phyloP scores from a whole-genome alignment of 345 rosid species.

The Physaria fendleri region DNA sequence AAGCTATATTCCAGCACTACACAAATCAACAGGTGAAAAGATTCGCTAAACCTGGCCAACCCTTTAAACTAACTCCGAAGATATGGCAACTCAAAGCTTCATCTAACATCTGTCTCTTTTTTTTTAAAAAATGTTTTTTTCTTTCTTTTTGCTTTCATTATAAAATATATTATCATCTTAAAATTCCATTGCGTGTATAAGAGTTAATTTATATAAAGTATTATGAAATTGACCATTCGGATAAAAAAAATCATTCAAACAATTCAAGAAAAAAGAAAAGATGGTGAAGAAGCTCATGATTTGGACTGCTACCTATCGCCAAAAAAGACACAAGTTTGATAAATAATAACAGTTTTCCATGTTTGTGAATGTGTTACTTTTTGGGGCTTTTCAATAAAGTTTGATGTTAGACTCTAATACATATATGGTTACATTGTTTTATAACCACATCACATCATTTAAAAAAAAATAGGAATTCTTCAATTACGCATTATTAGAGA shows the following conservation, averaged over 20 bases:
- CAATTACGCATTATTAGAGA: constrained; percentile 6
- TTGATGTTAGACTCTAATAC: constrained; percentile 29
- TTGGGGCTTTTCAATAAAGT: constrained; percentile 27
- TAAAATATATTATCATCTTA: neutral
- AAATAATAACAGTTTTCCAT: constrained; percentile 18
- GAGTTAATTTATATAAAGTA: neutral
- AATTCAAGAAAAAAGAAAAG: neutral
- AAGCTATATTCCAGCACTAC: constrained; percentile 2
- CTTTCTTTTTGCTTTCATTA: neutral
- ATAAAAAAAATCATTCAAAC: neutral
- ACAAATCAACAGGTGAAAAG: constrained; percentile 17
- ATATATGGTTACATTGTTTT: constrained; percentile 14
- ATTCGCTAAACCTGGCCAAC: constrained; percentile 27
- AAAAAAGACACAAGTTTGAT: constrained; percentile 21
- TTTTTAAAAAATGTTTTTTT: neutral
- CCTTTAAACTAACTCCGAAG: constrained; percentile 28
- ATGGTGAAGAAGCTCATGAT: constrained; percentile 16
- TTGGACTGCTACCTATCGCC: constrained; percentile 32
- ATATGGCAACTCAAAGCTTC: constrained; percentile 13
- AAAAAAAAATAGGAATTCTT: constrained; percentile 3
- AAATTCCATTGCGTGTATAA: neutral
- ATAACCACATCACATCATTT: neutral
- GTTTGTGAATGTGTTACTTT: constrained; percentile 18
- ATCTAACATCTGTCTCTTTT: constrained; percentile 3
- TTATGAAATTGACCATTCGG: neutral